Conservation (phyloP, 345 rosid species). For the Corchorus olitorius region DNA sequence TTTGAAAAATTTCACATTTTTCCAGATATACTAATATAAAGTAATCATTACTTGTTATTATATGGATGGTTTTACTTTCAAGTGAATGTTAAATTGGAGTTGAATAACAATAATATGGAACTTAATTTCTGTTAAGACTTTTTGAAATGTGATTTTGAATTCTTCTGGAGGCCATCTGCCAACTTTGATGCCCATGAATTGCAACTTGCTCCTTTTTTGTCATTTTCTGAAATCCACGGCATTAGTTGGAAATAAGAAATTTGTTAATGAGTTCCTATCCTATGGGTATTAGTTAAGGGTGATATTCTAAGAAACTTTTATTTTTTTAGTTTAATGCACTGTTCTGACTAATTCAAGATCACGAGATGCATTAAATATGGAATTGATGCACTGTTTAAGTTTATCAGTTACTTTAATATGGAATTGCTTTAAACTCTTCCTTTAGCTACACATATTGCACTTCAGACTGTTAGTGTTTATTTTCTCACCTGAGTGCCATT, state of each 20-base stretch:
- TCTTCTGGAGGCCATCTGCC: background rate
- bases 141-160: background rate
- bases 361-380: background rate
- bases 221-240: background rate
- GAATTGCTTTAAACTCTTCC: background rate
- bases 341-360: background rate
- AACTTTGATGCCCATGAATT: background rate
- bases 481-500: slow-evolving; percentile 26
- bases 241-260: background rate
- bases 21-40: background rate
- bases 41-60: background rate
- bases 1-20: slow-evolving; percentile 23
- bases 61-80: background rate
- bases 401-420: background rate
- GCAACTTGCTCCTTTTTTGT: background rate
- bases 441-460: background rate
- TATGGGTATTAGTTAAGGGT: background rate
- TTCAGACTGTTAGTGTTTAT: slow-evolving; percentile 8
- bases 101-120: background rate
- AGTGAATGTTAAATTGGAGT: background rate
- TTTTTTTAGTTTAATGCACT: background rate
- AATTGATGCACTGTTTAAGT: background rate
- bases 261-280: background rate
- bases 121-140: background rate
- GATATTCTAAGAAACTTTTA: background rate